phyloP scores from a whole-genome alignment of 163 green algal genomes.

The Chloromonas sp. region DNA sequence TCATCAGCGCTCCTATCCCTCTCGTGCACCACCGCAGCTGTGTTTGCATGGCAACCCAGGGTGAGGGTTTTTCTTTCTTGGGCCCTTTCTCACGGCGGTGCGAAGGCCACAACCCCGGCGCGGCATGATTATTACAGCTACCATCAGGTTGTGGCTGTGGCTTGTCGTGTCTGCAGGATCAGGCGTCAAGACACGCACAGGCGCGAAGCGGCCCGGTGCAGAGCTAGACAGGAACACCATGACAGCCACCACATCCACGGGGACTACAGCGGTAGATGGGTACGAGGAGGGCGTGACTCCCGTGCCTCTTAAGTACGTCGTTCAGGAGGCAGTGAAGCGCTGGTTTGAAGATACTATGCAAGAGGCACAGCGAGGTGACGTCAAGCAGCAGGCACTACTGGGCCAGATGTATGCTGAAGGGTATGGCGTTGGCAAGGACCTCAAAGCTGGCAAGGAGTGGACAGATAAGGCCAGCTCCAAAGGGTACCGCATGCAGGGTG shows the following conservation, averaged over 20 bases:
- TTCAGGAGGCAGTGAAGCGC: constrained; percentile 61
- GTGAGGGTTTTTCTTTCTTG: too few relatives aligned
- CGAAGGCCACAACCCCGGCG: not conserved
- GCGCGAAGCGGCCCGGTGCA: too few relatives aligned
- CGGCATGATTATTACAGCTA: not conserved
- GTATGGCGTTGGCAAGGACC: constrained; percentile 70
- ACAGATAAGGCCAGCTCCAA: constrained; percentile 57
- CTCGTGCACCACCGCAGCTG: too few relatives aligned
- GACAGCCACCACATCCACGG: not conserved
- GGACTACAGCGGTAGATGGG: not conserved
- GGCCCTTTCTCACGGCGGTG: too few relatives aligned
- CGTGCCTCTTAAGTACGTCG: not conserved
- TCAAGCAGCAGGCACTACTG: constrained; percentile 67
- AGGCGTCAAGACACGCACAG: too few relatives aligned
- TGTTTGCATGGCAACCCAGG: too few relatives aligned
- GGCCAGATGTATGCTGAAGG: constrained; percentile 75
- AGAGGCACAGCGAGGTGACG: constrained; percentile 65
- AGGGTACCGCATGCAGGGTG: constrained; percentile 74
- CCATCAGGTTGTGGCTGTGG: not conserved
- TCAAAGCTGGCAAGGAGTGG: constrained; percentile 51
- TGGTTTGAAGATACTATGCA: constrained; percentile 75
- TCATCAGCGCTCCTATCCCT: too few relatives aligned
- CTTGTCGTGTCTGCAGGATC: too few relatives aligned
- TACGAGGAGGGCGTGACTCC: not conserved
- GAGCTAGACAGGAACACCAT: not conserved